Evolutionary conservation across 352 stramenopile genomes (phyloP), one percentile per base, ranked within the genome.

Genomic region (Pythium volutum): DNA sequence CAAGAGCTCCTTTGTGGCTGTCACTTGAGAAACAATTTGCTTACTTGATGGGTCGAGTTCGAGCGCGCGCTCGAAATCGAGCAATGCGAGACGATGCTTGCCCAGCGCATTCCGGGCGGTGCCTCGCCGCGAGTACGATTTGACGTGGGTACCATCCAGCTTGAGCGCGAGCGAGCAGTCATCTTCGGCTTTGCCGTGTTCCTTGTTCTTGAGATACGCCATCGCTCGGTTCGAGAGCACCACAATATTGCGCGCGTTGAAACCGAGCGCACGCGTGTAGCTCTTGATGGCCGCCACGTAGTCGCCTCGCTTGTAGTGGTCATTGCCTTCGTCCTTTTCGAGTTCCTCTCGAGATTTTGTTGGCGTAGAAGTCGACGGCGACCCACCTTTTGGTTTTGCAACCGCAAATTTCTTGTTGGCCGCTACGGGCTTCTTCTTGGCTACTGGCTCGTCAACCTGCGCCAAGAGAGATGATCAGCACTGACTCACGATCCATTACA

Each of bases 251-350:
- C 72, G 71, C 4, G 75, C 58, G 48, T 93, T 77, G 55, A 87
- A 85, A 0, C 84, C 77, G n/a, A 97, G 67, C 14, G 79, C 90
- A 1, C 81, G 74, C 20, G 91, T 96, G 68, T 98, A 98, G 67
- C 77, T 92, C 53, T 88, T 81, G 49, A 97, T 83, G 16, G 93
- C 89, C 38, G 87, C 89, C 26, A 95, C 77, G 47, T 83, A 93
- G 56, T 98, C 88, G 1, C 80, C 77, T 4, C 71, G 74, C 26
- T 88, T 87, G 72, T 97, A 98, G 64, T 91, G 88, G 29, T 86
- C 87, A 63, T 98, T 98, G 12, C 95, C 95, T 55, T 98, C 95
- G 61, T 95, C 77, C 15, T 79, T 78, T 57, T 98, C 92, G 14
- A 93, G 58, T 18, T 88, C 71, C 23, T 89, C 81, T 26, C 83